Conservation (phyloP, 1,284 basidiomycete species). For the Puccinia hordei region DNA sequence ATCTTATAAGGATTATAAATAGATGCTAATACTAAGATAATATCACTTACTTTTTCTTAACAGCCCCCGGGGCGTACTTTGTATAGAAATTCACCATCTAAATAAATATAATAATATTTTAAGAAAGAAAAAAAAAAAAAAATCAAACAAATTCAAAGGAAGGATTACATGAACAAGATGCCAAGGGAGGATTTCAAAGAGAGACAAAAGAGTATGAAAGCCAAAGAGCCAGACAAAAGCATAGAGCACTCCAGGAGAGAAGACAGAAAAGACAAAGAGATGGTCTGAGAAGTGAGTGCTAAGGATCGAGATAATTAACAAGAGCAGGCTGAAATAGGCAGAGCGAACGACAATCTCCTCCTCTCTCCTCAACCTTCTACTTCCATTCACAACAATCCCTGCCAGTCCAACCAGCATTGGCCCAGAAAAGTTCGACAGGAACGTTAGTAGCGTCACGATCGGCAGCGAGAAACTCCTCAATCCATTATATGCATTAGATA, state of each 20-base stretch:
- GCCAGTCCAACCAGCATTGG: slow-evolving; percentile 48
- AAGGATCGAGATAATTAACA: slow-evolving; percentile 39
- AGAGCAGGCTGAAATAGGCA: slow-evolving; percentile 4
- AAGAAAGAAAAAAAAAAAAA: background rate
- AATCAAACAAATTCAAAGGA: no score
- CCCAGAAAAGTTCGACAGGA: slow-evolving; percentile 54
- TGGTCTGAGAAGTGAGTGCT: slow-evolving; percentile 53
- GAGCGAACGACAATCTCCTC: slow-evolving; percentile 34
- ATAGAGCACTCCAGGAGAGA: slow-evolving; percentile 53
- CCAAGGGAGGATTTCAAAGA: slow-evolving; percentile 4
- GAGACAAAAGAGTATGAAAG: slow-evolving; percentile 29
- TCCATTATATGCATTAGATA: slow-evolving; percentile 54
- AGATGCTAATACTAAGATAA: no score
- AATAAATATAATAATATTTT: no score
- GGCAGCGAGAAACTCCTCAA: slow-evolving; percentile 51
- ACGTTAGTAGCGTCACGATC: slow-evolving; percentile 53
- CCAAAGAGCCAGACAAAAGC: slow-evolving; percentile 51
- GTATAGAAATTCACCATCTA: no score
- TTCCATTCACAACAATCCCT: background rate
- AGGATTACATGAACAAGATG: no score
- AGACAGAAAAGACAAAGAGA: slow-evolving; percentile 54
- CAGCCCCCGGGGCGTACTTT: no score
- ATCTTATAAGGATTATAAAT: no score
- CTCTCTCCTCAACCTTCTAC: slow-evolving; percentile 45
- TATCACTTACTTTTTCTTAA: no score